Percentiles rank a stretch among this genome's conserved stretches.
phyloP scores from a whole-genome alignment of 1,139 yeast genomes.

The Kodamaea derodonti region DNA sequence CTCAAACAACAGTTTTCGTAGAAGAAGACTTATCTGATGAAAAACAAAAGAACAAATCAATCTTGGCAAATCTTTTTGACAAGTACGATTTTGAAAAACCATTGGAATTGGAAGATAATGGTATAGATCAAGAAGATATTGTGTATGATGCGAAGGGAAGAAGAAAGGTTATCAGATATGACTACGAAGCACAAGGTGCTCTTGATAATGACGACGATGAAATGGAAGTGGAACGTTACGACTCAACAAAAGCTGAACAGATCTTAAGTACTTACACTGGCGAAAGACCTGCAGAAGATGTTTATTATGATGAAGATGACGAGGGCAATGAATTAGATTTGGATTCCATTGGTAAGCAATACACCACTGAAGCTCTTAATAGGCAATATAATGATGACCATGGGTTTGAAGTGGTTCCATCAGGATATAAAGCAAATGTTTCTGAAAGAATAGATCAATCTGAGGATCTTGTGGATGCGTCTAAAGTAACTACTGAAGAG shows the following conservation, averaged over 20 bases:
- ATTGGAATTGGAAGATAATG: slow-evolving; percentile 39
- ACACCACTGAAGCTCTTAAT: slow-evolving; percentile 28
- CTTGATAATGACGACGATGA: slow-evolving; percentile 16
- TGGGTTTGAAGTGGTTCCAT: slow-evolving; percentile 8
- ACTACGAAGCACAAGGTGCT: slow-evolving; percentile 36
- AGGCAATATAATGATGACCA: slow-evolving; percentile 27
- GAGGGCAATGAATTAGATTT: slow-evolving; percentile 35
- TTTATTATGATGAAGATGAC: slow-evolving; percentile 43
- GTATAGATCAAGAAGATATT: slow-evolving; percentile 38
- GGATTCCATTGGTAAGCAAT: slow-evolving; percentile 21
- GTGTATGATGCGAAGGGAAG: slow-evolving; percentile 49
- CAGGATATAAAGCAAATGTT: neutral
- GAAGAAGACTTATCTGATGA: slow-evolving; percentile 22
- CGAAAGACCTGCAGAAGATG: slow-evolving; percentile 28
- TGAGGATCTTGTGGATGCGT: neutral
- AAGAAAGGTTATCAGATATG: slow-evolving; percentile 29
- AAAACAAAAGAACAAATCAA: slow-evolving; percentile 33
- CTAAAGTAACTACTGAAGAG: too few relatives aligned
- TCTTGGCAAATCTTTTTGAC: slow-evolving; percentile 50
- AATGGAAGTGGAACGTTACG: slow-evolving; percentile 17
- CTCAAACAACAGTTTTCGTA: neutral
- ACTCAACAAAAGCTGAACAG: slow-evolving; percentile 13
- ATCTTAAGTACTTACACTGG: slow-evolving; percentile 21
- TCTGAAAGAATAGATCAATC: neutral
- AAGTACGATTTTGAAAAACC: slow-evolving; percentile 63